A percentile compares a stretch with the other conserved stretches of the same genome.
Evolutionary conservation across 2,329 filamentous ascomycete species (phyloP).

Genomic region (Fusarium oxysporum): DNA sequence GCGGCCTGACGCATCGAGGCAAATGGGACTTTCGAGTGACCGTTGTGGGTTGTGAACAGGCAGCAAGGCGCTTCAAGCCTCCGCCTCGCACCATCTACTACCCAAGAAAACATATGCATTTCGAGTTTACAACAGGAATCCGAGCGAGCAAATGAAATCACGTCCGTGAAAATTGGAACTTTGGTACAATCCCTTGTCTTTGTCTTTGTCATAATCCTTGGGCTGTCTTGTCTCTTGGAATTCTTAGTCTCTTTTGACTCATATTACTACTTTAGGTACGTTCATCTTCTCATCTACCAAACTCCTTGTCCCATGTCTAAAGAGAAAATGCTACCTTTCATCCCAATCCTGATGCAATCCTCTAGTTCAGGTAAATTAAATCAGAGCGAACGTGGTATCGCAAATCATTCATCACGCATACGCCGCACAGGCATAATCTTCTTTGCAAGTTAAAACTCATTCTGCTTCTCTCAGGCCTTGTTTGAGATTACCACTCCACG

Average conservation of each 20-base stretch:
- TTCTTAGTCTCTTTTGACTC: slow-evolving; percentile 5
- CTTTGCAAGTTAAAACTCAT: slow-evolving; percentile 27
- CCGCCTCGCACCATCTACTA: slow-evolving; percentile 21
- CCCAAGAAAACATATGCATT: neutral
- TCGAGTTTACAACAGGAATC: neutral
- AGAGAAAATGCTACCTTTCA: slow-evolving; percentile 35
- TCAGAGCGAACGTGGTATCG: slow-evolving; percentile 43
- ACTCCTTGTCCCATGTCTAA: slow-evolving; percentile 38
- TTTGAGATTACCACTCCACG: slow-evolving; percentile 9
- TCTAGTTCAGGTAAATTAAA: slow-evolving; percentile 30
- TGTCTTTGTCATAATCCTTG: neutral
- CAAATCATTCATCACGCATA: slow-evolving; percentile 38
- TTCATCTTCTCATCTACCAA: slow-evolving; percentile 23
- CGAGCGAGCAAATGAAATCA: neutral
- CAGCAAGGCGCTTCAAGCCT: slow-evolving; percentile 38
- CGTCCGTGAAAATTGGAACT: slow-evolving; percentile 20
- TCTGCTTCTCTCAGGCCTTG: slow-evolving; percentile 12
- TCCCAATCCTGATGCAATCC: slow-evolving; percentile 28
- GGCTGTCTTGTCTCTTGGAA: neutral
- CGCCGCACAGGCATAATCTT: slow-evolving; percentile 12
- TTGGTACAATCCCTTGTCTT: slow-evolving; percentile 10
- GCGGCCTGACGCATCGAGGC: slow-evolving; percentile 22
- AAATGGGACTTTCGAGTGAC: slow-evolving; percentile 5
- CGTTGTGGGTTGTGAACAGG: slow-evolving; percentile 31
- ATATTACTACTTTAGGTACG: slow-evolving; percentile 6